These are phyloP conservation scores for Sporopachydermia quercuum DNA, from an alignment of 805 yeast genomes.

Conservation along the genomic window DNA sequence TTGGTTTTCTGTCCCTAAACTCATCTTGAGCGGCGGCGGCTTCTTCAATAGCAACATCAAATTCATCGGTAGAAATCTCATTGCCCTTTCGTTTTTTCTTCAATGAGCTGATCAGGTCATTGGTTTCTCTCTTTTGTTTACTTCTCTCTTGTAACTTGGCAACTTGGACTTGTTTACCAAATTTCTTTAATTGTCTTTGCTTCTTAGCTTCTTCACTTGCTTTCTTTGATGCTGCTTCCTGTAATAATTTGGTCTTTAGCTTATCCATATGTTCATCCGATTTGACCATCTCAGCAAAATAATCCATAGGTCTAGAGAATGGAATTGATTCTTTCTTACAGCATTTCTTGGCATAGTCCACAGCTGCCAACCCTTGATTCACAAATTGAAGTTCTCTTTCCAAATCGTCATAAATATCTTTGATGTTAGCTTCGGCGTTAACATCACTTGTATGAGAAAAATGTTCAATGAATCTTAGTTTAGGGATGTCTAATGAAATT, in stretches of 20 bases:
- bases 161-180: constrained; percentile 92
- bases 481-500: constrained; percentile 35
- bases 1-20: constrained; percentile 29
- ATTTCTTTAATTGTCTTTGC: constrained; percentile 90
- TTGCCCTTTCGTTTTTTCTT: constrained; percentile 75
- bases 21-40: constrained; percentile 51
- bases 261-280: constrained; percentile 97
- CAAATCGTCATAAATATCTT: constrained; percentile 88
- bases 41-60: constrained; percentile 87
- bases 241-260: constrained; percentile 64
- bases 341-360: constrained; percentile 38
- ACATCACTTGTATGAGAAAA: constrained; percentile 51
- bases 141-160: constrained; percentile 89
- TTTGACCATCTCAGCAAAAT: constrained; percentile 97
- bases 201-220: constrained; percentile 88
- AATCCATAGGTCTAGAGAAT: constrained; percentile 86
- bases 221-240: constrained; percentile 57
- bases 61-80: constrained; percentile 60
- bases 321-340: constrained; percentile 62
- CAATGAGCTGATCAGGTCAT: constrained; percentile 81
- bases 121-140: constrained; percentile 78
- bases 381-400: constrained; percentile 92
- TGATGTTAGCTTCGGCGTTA: constrained; percentile 49
- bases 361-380: constrained; percentile 80
- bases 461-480: constrained; percentile 70